A percentile compares a stretch with the other conserved stretches of the same genome.
These are phyloP conservation scores for Stramenopiles sp. DNA, from an alignment of 352 stramenopile genomes.

Conservation along the genomic window DNA sequence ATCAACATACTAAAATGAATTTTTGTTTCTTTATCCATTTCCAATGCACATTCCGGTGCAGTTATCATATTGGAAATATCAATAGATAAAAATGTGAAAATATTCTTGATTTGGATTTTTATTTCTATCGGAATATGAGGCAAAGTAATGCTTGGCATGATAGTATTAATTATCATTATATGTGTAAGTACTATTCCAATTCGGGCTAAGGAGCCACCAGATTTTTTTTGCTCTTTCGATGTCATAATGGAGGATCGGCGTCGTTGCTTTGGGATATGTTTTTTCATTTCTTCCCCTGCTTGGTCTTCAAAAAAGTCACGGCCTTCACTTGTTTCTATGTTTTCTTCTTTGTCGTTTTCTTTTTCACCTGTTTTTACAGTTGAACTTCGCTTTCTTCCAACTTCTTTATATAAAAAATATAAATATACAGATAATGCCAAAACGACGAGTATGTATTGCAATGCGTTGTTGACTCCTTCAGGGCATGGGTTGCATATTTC, in stretches of 20 bases:
- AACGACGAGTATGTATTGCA: not conserved
- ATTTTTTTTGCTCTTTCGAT: not conserved
- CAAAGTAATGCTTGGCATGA: not conserved
- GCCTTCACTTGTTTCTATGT: too few species aligned
- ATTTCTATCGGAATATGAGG: not conserved
- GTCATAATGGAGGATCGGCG: not conserved
- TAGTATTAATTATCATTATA: not conserved
- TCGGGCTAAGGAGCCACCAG: not conserved
- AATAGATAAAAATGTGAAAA: not conserved
- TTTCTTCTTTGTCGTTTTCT: not conserved
- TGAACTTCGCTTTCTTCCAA: not conserved
- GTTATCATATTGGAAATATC: not conserved
- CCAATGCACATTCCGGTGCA: not conserved
- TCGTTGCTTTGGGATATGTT: not conserved
- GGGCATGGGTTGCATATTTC: not conserved
- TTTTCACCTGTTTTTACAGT: too few species aligned
- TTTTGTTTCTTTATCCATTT: not conserved
- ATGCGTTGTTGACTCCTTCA: not conserved
- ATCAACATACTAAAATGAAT: not conserved
- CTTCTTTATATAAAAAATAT: not conserved
- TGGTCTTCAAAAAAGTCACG: too few species aligned
- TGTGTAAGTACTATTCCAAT: not conserved
- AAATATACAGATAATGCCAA: not conserved
- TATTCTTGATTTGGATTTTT: not conserved
- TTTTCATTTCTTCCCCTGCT: not conserved